A percentile compares a stretch with the other conserved stretches of the same genome.
These are phyloP conservation scores for Ehretia macrophylla DNA, from an alignment of 257 asterid species.

Conservation along the genomic window DNA sequence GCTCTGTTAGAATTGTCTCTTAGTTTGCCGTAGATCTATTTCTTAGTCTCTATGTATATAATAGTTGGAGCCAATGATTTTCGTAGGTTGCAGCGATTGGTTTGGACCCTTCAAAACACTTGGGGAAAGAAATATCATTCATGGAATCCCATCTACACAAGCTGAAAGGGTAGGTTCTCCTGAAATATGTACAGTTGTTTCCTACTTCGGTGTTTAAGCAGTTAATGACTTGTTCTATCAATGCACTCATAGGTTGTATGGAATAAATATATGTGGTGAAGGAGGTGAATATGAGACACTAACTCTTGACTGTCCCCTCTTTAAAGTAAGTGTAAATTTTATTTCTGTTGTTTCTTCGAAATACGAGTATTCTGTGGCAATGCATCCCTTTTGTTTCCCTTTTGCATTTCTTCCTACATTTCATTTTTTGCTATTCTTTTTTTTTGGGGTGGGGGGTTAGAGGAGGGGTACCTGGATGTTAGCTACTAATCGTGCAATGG, in stretches of 20 bases:
- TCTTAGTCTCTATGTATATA: conserved; percentile 8
- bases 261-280: conserved; percentile 95
- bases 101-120: conserved; percentile 83
- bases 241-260: conserved; percentile 65
- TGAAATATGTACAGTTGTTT: conserved; percentile 3
- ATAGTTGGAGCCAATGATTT: too few species aligned
- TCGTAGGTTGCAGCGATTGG: conserved; percentile 93
- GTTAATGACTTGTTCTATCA: conserved; percentile 14
- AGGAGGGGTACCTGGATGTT: too few species aligned
- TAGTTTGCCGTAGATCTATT: neutral
- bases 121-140: conserved; percentile 73
- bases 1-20: neutral
- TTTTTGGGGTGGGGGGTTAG: too few species aligned
- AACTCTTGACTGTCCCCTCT: conserved; percentile 96
- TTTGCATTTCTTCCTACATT: neutral
- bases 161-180: conserved; percentile 65
- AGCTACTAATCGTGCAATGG: too few species aligned
- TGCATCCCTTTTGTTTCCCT: too few species aligned
- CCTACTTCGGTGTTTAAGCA: conserved; percentile 13
- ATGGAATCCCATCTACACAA: conserved; percentile 80
- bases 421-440: too few species aligned
- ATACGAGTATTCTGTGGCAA: conserved; percentile 3
- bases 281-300: conserved; percentile 98
- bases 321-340: conserved; percentile 51
- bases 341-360: neutral